phyloP scores from a whole-genome alignment of 805 yeast genomes.

The Komagataella ulmi region DNA sequence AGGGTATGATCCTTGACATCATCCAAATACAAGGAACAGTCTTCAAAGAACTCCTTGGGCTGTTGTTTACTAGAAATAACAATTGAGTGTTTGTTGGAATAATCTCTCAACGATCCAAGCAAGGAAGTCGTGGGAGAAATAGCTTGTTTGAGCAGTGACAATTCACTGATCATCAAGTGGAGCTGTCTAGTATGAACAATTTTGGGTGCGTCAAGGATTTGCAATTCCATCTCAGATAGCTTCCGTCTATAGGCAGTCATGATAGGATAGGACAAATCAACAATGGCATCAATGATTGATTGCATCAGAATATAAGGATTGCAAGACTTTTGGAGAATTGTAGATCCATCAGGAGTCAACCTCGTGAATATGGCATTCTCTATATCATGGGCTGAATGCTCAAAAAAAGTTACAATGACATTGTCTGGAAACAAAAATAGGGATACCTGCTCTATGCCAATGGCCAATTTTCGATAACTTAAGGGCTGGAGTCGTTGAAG shows the following conservation, averaged over 20 bases:
- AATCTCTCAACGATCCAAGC: conserved; percentile 30
- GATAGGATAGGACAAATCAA: conserved; percentile 40
- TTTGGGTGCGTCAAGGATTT: conserved; percentile 34
- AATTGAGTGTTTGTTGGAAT: conserved; percentile 9
- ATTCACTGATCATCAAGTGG: conserved; percentile 40
- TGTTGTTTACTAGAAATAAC: not conserved
- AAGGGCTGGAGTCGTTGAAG: conserved; percentile 31
- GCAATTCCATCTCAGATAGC: conserved; percentile 35
- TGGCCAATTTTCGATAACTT: conserved; percentile 24
- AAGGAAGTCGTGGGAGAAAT: conserved; percentile 34
- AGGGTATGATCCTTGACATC: conserved; percentile 46
- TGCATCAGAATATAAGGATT: conserved; percentile 41
- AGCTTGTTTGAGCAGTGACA: conserved; percentile 30
- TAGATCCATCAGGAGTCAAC: conserved; percentile 24
- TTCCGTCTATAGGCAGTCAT: conserved; percentile 35
- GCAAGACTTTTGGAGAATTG: conserved; percentile 34
- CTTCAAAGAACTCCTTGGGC: conserved; percentile 18
- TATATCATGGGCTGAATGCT: conserved; percentile 38
- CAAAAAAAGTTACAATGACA: conserved; percentile 43
- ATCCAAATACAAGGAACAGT: conserved; percentile 31
- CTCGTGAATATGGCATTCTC: conserved; percentile 38
- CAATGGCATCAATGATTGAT: conserved; percentile 39
- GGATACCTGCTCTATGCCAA: conserved; percentile 45
- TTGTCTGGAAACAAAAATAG: conserved; percentile 29
- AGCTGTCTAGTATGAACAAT: conserved; percentile 36